phyloP scores from a whole-genome alignment of 768 basidiomycete species.

The Xanthoconium stramineum region DNA sequence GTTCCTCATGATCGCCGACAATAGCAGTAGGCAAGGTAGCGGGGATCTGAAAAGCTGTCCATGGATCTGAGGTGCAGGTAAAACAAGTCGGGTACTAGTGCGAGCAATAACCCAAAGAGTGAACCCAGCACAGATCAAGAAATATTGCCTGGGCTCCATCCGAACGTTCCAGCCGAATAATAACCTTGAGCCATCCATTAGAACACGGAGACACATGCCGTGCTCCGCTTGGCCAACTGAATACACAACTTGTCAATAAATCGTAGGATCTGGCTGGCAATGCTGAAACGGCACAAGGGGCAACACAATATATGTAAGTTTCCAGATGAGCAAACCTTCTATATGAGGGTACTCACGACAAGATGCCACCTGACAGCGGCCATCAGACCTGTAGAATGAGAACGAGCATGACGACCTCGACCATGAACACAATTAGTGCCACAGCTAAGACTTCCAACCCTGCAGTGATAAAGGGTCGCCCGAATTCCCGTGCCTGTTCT shows the following conservation, averaged over 20 bases:
- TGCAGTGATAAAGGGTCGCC: slow-evolving; percentile 75
- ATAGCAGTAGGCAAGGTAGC: slow-evolving; percentile 3
- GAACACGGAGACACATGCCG: neutral
- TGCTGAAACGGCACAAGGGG: neutral
- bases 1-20: slow-evolving; percentile 10
- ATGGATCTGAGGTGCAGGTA: slow-evolving; percentile 10
- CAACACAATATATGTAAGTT: neutral
- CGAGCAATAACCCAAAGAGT: neutral
- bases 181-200: neutral
- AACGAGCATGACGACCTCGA: slow-evolving; percentile 65
- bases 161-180: slow-evolving; percentile 1
- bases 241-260: slow-evolving; percentile 8
- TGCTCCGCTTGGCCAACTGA: slow-evolving; percentile 11
- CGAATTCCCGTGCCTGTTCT: slow-evolving; percentile 60
- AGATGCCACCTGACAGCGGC: slow-evolving; percentile 14
- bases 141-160: neutral
- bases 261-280: slow-evolving; percentile 12
- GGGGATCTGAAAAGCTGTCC: slow-evolving; percentile 20
- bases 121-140: neutral
- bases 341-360: slow-evolving; percentile 6
- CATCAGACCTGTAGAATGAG: slow-evolving; percentile 45
- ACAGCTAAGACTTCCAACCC: slow-evolving; percentile 68
- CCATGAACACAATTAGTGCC: slow-evolving; percentile 53
- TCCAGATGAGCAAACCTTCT: neutral
- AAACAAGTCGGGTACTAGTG: slow-evolving; percentile 2